Conservation (phyloP, 768 basidiomycete genomes). For the Leccinellum rugosiceps region DNA sequence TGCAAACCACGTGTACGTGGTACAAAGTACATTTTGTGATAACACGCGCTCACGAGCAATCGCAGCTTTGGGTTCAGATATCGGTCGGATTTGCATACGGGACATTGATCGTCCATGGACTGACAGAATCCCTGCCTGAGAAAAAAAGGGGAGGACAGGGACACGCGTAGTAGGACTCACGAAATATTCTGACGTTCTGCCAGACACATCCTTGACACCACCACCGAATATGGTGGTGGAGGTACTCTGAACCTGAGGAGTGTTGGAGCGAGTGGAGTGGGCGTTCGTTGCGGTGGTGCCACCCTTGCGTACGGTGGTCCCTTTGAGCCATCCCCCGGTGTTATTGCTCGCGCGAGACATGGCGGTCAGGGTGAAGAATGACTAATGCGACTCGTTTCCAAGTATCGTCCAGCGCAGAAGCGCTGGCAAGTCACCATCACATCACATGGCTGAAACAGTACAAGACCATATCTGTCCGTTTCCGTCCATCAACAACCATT, state of each 20-base stretch:
- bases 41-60: constrained; percentile 92
- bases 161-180: constrained; percentile 40
- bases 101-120: constrained; percentile 94
- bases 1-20: neutral
- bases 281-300: constrained; percentile 40
- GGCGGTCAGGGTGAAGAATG: neutral
- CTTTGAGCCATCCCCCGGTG: constrained; percentile 56
- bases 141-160: neutral
- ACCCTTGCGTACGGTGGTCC: constrained; percentile 72
- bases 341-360: constrained; percentile 33
- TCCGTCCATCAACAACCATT: constrained; percentile 4
- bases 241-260: constrained; percentile 68
- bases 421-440: no score
- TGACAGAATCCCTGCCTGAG: constrained; percentile 27
- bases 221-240: constrained; percentile 75
- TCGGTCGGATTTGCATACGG: constrained; percentile 94
- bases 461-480: constrained; percentile 13
- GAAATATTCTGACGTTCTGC: constrained; percentile 76
- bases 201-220: constrained; percentile 83
- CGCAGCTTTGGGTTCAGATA: constrained; percentile 94
- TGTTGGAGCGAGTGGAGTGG: constrained; percentile 55
- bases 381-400: neutral
- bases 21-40: constrained; percentile 87
- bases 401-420: no score
- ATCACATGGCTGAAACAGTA: constrained; percentile 4